Conservation (phyloP, 1,139 yeast species). For the Suhomyces atakaporum region DNA sequence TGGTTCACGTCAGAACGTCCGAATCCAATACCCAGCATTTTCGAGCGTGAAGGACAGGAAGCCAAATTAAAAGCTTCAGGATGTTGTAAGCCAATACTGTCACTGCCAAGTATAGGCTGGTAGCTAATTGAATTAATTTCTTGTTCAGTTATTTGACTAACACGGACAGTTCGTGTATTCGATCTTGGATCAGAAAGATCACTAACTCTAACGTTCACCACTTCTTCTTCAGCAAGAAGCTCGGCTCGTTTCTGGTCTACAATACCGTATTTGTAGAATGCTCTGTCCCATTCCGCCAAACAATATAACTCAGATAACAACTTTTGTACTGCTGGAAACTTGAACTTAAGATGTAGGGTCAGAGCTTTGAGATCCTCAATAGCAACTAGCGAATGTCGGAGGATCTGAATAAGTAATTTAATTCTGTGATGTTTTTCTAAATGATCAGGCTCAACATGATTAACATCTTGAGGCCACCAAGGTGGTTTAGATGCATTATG, state of each 20-base stretch:
- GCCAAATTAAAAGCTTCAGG: too few relatives aligned
- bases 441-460: constrained; percentile 77
- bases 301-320: constrained; percentile 32
- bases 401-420: constrained; percentile 45
- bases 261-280: constrained; percentile 1
- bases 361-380: constrained; percentile 24
- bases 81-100: too few relatives aligned
- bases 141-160: not conserved
- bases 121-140: not conserved
- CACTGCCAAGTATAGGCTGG: too few relatives aligned
- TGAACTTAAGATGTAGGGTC: constrained; percentile 15
- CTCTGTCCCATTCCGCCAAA: constrained; percentile 30
- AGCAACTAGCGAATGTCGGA: constrained; percentile 29
- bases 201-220: not conserved
- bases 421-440: constrained; percentile 59
- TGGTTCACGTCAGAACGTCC: too few relatives aligned
- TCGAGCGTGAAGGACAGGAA: too few relatives aligned
- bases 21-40: too few relatives aligned
- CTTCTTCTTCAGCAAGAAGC: not conserved
- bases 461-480: constrained; percentile 70
- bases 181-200: constrained; percentile 1
- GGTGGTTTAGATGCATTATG: constrained; percentile 52
- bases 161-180: not conserved
- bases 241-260: not conserved
- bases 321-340: constrained; percentile 14